phyloP scores from a whole-genome alignment of 768 basidiomycete species.

The Lentinus tigrinus region DNA sequence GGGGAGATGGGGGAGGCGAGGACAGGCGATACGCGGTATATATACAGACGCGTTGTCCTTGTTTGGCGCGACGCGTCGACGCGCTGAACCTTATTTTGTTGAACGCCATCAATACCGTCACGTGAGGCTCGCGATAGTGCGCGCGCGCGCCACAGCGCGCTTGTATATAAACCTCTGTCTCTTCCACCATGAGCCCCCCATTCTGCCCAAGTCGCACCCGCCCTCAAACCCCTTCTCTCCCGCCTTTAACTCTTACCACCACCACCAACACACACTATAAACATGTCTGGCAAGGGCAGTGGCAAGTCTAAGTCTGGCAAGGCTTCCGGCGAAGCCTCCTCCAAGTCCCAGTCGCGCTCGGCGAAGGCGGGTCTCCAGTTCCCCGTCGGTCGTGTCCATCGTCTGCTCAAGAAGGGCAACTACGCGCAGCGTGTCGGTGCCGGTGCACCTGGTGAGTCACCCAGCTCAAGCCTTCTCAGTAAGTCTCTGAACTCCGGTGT shows the following conservation, averaged over 20 bases:
- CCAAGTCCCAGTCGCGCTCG: constrained; percentile 67
- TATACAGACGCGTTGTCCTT: constrained; percentile 26
- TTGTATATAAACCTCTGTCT: constrained; percentile 18
- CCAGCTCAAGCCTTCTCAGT: background rate
- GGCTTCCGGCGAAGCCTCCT: constrained; percentile 42
- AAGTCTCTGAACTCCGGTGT: background rate
- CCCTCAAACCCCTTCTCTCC: constrained; percentile 3
- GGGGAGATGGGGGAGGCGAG: constrained; percentile 18
- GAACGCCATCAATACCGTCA: constrained; percentile 24
- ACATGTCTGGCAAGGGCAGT: constrained; percentile 43
- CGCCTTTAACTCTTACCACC: background rate
- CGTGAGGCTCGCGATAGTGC: constrained; percentile 12
- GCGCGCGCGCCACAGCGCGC: constrained; percentile 9
- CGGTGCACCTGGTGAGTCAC: constrained; percentile 71
- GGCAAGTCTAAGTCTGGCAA: constrained; percentile 75
- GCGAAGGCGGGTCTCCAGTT: constrained; percentile 79
- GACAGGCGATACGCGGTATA: constrained; percentile 8
- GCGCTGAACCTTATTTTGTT: constrained; percentile 28
- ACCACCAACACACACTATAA: constrained; percentile 9
- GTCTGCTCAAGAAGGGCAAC: constrained; percentile 83
- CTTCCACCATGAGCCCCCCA: background rate
- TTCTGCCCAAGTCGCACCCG: constrained; percentile 12
- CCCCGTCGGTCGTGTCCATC: constrained; percentile 93
- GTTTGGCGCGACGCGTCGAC: constrained; percentile 27
- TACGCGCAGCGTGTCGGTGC: constrained; percentile 86